Conservation (phyloP, 352 stramenopile genomes). For the Thraustochytrium striatum region DNA sequence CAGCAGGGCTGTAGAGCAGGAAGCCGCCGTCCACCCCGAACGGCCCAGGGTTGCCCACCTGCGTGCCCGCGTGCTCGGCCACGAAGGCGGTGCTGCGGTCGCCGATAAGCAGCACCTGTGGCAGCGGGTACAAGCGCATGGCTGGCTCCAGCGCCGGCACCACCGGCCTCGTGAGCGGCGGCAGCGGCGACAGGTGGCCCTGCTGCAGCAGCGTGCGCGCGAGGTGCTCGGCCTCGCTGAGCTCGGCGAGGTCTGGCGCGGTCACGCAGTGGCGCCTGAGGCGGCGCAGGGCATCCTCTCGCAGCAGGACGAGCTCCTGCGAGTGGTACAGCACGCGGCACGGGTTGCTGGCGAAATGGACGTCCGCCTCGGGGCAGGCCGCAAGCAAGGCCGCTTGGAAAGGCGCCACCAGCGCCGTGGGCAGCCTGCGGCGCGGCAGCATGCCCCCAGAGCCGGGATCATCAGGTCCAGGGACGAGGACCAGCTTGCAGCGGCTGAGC, state of each 20-base stretch:
- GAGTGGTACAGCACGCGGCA: constrained; percentile 84
- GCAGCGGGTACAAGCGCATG: constrained; percentile 82
- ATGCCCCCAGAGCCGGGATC: constrained; percentile 75
- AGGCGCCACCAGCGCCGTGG: too few relatives aligned
- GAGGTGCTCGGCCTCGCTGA: constrained; percentile 45
- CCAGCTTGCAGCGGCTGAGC: constrained; percentile 73
- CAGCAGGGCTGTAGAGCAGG: constrained; percentile 7
- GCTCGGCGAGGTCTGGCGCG: constrained; percentile 1
- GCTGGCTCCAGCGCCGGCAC: constrained; percentile 87
- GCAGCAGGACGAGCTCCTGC: constrained; percentile 85
- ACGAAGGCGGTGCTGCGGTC: not conserved
- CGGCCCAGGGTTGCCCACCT: constrained; percentile 8
- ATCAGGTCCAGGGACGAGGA: constrained; percentile 83
- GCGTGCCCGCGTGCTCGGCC: constrained; percentile 11
- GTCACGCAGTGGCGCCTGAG: constrained; percentile 71
- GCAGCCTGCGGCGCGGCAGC: too few relatives aligned
- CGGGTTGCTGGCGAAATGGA: constrained; percentile 80
- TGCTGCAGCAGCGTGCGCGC: constrained; percentile 83
- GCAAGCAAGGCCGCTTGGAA: constrained; percentile 52
- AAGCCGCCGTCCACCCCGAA: constrained; percentile 20
- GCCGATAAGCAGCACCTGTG: constrained; percentile 66
- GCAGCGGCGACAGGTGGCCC: constrained; percentile 82
- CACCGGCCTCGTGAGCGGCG: constrained; percentile 77
- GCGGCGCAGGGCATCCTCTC: constrained; percentile 81
- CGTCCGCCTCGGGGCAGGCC: constrained; percentile 51